These are phyloP conservation scores for Coemansia sp. DNA, from an alignment of 192 early-diverging fungal species.

Conservation along the genomic window DNA sequence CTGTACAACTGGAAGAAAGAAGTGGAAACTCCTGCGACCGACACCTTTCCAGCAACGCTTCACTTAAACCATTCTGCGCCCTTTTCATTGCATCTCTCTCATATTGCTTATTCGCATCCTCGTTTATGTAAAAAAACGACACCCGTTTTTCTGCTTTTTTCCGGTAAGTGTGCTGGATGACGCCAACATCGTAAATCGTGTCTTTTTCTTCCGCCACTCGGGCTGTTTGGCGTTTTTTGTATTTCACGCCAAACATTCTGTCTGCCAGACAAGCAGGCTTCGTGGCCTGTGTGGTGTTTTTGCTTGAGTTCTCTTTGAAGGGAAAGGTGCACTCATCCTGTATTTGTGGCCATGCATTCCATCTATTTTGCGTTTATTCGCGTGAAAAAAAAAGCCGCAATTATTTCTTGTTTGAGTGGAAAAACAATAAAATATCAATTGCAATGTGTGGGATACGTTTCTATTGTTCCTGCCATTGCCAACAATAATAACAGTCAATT, in stretches of 20 bases:
- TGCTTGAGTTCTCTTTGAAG: neutral
- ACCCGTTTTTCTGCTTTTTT: neutral
- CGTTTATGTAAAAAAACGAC: neutral
- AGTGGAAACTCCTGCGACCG: neutral
- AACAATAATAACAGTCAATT: neutral
- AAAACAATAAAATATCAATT: neutral
- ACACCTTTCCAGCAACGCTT: neutral
- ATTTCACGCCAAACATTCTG: neutral
- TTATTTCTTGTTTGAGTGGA: neutral
- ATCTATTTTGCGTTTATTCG: constrained; percentile 3
- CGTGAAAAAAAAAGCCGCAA: neutral
- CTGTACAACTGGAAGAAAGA: neutral
- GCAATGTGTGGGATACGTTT: neutral
- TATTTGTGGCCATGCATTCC: neutral
- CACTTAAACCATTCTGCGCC: neutral
- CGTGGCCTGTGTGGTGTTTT: too few relatives aligned
- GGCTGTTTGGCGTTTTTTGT: neutral
- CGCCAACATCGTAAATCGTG: neutral
- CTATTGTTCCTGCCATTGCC: neutral
- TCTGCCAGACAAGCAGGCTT: neutral
- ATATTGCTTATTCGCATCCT: neutral
- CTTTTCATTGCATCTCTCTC: neutral
- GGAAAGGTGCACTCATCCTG: neutral
- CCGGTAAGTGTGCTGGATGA: neutral
- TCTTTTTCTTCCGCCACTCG: neutral